Base-by-base conservation (phyloP, 371 early-diverging fungal genomes). In the Mycotypha africana region DNA sequence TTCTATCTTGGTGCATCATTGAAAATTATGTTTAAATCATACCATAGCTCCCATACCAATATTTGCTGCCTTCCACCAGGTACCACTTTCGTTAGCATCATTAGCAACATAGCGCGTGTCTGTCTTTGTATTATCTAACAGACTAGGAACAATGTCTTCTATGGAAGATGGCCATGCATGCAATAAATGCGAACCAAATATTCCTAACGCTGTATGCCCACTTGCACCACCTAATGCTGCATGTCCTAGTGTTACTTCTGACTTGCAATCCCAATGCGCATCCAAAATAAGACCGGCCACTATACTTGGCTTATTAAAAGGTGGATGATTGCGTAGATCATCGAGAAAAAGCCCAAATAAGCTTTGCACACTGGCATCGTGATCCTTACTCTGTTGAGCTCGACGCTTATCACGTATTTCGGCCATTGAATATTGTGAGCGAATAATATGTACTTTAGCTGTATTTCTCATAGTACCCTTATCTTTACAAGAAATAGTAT, bases 21-120 rank as follows among this genome's bases (percentile, higher is more conserved):
- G 19, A n/a, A n/a, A n/a, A n/a, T n/a, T n/a, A n/a, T 1, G 15
- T 14, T 21, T 26, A 17, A 14, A 25, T 11, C 30, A 54, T 54
- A 60, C 58, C 63, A 81, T 78, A 11, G 83, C 81, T n/a, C 85
- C 84, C 65, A 85, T 80, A 11, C 86, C 85, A 41, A 86, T 74
- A 51, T 82, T 82, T 19, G 67, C 58, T 1, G 80, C 72, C 19
- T 61, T 66, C 76, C 75, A 80, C 62, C 71, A 73, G 46, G 75
- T 58, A 30, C 78, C 78, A 23, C 66, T 71, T 38, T 81, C 83
- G 24, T 74, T 68, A 15, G 67, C 68, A 47, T 86, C 84, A 53
- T 84, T 76, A 9, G 78, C 79, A 8, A 77, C 53, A 42, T 63
- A 69, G 10, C 67, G 49, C 3, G 76, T 72, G 47, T 85, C 81